These are phyloP conservation scores for Daedaleopsis sinensis DNA, from an alignment of 768 basidiomycete species.

Conservation along the genomic window DNA sequence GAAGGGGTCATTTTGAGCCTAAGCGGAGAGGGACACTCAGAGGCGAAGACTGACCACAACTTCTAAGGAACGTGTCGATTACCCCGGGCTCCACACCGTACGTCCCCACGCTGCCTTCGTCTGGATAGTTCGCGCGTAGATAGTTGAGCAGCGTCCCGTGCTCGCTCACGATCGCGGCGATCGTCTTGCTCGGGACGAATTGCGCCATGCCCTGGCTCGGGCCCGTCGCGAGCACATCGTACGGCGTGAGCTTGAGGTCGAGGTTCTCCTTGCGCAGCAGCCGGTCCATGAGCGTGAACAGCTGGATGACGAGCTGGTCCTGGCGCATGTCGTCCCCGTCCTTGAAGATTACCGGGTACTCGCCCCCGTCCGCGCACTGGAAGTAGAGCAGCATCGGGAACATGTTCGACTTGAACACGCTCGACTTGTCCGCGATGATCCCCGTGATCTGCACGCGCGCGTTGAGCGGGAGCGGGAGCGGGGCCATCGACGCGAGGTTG, in stretches of 20 bases:
- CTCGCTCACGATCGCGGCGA: constrained; percentile 93
- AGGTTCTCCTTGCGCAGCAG: constrained; percentile 92
- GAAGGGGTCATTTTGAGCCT: constrained; percentile 1
- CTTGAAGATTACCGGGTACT: constrained; percentile 97
- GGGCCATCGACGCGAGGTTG: constrained; percentile 74
- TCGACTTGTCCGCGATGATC: constrained; percentile 89
- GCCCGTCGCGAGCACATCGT: constrained; percentile 92
- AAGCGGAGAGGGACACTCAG: too few relatives aligned
- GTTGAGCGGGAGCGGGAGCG: constrained; percentile 89
- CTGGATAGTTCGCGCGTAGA: constrained; percentile 81
- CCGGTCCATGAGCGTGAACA: constrained; percentile 98
- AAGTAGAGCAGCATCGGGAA: constrained; percentile 92
- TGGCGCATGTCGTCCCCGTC: constrained; percentile 99
- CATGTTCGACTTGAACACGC: constrained; percentile 96
- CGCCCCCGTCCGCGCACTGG: constrained; percentile 78
- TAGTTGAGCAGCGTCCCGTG: constrained; percentile 88
- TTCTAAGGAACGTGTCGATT: constrained; percentile 94
- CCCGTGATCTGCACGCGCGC: constrained; percentile 85
- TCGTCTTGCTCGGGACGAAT: constrained; percentile 94
- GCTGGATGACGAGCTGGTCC: constrained; percentile 96
- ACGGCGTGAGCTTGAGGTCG: constrained; percentile 89
- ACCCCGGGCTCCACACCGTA: constrained; percentile 94
- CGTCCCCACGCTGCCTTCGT: constrained; percentile 93
- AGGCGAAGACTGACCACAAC: constrained; percentile 75
- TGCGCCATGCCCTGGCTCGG: constrained; percentile 94